Evolutionary conservation across 1,139 yeast species (phyloP).

Genomic region (Lipomyces yarrowii): DNA sequence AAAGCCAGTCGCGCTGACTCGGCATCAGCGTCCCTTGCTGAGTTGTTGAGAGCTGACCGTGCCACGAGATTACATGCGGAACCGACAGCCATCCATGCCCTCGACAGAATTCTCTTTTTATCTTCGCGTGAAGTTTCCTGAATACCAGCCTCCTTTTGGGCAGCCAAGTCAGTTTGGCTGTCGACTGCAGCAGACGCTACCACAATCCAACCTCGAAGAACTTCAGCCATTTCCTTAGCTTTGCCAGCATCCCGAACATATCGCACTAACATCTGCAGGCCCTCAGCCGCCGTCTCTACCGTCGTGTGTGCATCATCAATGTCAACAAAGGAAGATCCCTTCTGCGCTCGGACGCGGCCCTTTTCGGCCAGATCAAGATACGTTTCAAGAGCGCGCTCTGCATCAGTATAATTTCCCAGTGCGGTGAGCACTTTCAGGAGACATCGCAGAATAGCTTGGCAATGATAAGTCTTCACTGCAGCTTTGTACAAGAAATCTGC

Average conservation of each 20-base stretch:
- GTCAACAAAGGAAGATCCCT: slow-evolving; percentile 39
- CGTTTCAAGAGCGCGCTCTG: slow-evolving; percentile 49
- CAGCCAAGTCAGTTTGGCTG: not conserved
- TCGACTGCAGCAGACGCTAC: not conserved
- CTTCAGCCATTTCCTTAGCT: slow-evolving; percentile 38
- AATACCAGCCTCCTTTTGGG: not conserved
- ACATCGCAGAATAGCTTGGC: slow-evolving; percentile 48
- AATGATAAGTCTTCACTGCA: slow-evolving; percentile 53
- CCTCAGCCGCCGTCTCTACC: slow-evolving; percentile 36
- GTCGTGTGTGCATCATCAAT: slow-evolving; percentile 39
- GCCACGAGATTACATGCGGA: slow-evolving; percentile 36
- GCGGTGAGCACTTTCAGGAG: slow-evolving; percentile 41
- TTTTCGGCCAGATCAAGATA: slow-evolving; percentile 48
- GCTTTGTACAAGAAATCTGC: slow-evolving; percentile 43
- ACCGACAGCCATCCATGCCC: slow-evolving; percentile 37
- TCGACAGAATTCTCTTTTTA: slow-evolving; percentile 13
- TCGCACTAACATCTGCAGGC: slow-evolving; percentile 32
- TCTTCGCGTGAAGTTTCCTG: not conserved
- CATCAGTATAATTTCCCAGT: slow-evolving; percentile 43
- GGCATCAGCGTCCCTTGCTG: slow-evolving; percentile 32
- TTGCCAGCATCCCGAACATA: slow-evolving; percentile 32
- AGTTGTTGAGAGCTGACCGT: slow-evolving; percentile 33
- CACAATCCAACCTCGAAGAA: slow-evolving; percentile 35
- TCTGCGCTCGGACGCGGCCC: slow-evolving; percentile 43
- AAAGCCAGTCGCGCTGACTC: slow-evolving; percentile 36